Base-by-base conservation (phyloP, 2,329 filamentous ascomycete species). In the Ambrosiella beaveri region DNA sequence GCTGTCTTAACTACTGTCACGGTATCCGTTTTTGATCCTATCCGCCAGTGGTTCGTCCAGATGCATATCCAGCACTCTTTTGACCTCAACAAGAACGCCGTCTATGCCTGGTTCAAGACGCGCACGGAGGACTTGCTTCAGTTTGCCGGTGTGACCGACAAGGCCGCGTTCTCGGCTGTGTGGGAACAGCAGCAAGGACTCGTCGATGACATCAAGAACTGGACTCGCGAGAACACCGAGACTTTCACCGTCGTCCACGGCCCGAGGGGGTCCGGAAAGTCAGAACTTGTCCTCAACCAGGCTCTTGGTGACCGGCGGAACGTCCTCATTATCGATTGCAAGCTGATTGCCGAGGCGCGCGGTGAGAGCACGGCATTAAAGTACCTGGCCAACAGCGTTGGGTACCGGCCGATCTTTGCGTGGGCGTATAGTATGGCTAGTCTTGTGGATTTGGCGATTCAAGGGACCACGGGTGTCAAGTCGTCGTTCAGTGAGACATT, bases 401-500 rank as follows among this genome's bases (percentile, higher is more conserved):
- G 93, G 7, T 97, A 96, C 67, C 78, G 86, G 7, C 93, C 93
- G 0, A 82, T 98, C 0, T 98, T 98, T 68, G 94, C 88, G 0
- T 97, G 90, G 87, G 86, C 94, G 71, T 96, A 97, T 69, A 95
- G 83, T 65, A 81, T 97, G 63, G 95, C 87, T 70, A 95, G 89
- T 67, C 80, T 96, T 71, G 76, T 95, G 62, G 93, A 97, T 64
- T 78, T 97, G 41, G 93, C 91, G 19, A 88, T 93, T 1, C 91
- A 96, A 68, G 87, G 90, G 64, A 93, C 93, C 11, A 95, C 91
- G 17, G 91, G 91, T 11, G 86, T 94, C 59, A 96, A 97, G 71
- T 86, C 89, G 5, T 90, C 90, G 7, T 95, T 97, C 67, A 94
- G 88, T 0, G 91, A 96, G 67, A 96, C 89, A 0, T 73, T 96